Evolutionary conservation across 495 filamentous ascomycete genomes (phyloP), one percentile per base, ranked within the genome.

Genomic region (Podospora pseudoanserina): DNA sequence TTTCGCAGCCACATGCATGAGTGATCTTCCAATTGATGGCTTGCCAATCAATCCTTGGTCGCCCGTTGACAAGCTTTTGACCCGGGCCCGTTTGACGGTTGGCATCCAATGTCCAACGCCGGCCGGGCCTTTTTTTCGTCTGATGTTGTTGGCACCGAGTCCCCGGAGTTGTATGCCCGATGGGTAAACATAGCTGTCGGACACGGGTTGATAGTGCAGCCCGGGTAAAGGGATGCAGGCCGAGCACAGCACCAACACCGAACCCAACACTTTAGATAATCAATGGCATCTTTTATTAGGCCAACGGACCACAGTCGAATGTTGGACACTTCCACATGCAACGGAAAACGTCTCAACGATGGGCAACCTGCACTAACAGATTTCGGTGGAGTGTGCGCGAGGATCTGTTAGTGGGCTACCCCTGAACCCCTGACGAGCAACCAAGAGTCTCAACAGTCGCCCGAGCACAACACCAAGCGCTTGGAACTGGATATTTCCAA

Each of bases 361-460:
- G 55, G n/a, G 55, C 18, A 58, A 58, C 23, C 19, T 19, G 55
- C 18, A 23, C 55, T 58, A 58, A 58, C 55, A 58, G n/a, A 4
- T 4, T 20, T 58, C 3, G 18, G 55, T 18, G 11, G 3, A 58
- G 55, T 20, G 3, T 1, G 0, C 55, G 11, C 55, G 3, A 19
- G n/a, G 11, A 20, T 20, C n/a, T 58, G 55, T 20, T 58, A 58
- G 55, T 58, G 19, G 4, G 5, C 4, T 58, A 26, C n/a, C 55
- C 55, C 55, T 58, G 55, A 58, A 26, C 55, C 55, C 55, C 55
- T 58, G 55, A 58, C 39, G 39, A 49, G 39, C 2, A 18, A 19
- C 19, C n/a, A 58, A 58, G 55, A 20, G 55, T 58, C 55, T 58
- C 55, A 26, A 58, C 23, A 58, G 55, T 49, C 39, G 39, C 39